Percentiles rank a stretch among this genome's conserved stretches.
Evolutionary conservation across 441 rosid genomes (phyloP).

Genomic region (Daphne laureola): DNA sequence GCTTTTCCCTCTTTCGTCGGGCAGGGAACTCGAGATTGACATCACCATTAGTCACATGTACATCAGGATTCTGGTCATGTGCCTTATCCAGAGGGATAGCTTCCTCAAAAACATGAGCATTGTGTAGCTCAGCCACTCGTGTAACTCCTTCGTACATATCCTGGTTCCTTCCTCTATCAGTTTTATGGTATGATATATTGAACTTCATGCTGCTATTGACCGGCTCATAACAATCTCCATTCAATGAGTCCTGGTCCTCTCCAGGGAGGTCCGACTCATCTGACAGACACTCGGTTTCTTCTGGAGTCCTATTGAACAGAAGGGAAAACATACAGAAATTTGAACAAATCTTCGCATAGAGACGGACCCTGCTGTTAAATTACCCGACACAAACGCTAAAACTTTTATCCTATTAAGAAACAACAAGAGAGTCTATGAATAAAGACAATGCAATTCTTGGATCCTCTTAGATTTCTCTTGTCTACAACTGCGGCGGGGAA

Average conservation of each 20-base stretch:
- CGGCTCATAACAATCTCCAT: slow-evolving; percentile 54
- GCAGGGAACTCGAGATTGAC: slow-evolving; percentile 24
- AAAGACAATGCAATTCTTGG: too few relatives aligned
- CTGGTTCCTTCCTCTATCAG: slow-evolving; percentile 26
- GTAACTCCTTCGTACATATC: slow-evolving; percentile 36
- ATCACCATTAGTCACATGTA: slow-evolving; percentile 28
- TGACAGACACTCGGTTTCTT: slow-evolving; percentile 49
- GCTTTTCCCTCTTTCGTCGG: slow-evolving; percentile 25
- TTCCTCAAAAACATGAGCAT: slow-evolving; percentile 51
- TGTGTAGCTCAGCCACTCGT: slow-evolving; percentile 34
- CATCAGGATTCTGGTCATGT: slow-evolving; percentile 19
- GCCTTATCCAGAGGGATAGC: slow-evolving; percentile 22
- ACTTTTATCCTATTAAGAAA: neutral
- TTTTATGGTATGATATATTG: slow-evolving; percentile 60
- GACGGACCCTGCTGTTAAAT: too few relatives aligned
- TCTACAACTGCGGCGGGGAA: too few relatives aligned
- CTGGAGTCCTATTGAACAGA: slow-evolving; percentile 51
- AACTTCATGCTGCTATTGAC: slow-evolving; percentile 52
- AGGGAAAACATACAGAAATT: neutral
- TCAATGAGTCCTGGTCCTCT: slow-evolving; percentile 38
- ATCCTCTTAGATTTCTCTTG: too few relatives aligned
- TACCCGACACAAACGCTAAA: neutral
- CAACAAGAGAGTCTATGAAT: too few relatives aligned
- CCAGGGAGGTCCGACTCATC: slow-evolving; percentile 55
- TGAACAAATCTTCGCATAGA: neutral